Base-by-base conservation (phyloP, 1,139 yeast genomes). In the Hansenula anomala region DNA sequence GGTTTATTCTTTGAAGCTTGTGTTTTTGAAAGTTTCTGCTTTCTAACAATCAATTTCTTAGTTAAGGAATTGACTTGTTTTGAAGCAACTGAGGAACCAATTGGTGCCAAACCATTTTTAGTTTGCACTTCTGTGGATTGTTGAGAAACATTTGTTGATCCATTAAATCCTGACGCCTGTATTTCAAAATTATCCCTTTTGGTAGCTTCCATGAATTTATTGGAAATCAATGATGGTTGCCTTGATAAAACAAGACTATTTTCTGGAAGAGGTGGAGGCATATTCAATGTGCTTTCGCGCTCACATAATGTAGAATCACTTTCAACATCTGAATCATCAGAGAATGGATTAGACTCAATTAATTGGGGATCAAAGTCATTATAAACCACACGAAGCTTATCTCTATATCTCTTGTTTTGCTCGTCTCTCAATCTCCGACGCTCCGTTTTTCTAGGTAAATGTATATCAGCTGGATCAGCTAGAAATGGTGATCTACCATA, bases 91-190 rank as follows among this genome's bases (percentile, higher is more conserved):
- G 76, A 79, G 3, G 90, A 80, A 16, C 71, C 71, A 23, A 75
- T 68, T 4, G 88, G 87, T 1, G 85, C 89, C 37, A 83, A 64
- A 0, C 92, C 92, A 56, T 82, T 83, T 6, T 82, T 83, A 8
- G 52, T 46, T 24, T 40, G 42, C 16, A 42, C 37, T 27, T 53
- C 57, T 4, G 55, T 44, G 11, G 51, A 44, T 36, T 47, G 46
- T 55, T 61, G 46, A 37, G 78, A 66, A 3, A 71, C 64, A 40
- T 58, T 59, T 4, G 81, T 78, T 3, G 85, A 81, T 29, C 82
- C 82, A 48, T 78, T 77, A 47, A 79, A 80, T 1, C 95, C 95
- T 3, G 94, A 83, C 3, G 95, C 96, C 25, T 81, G 81, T 32
- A 83, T 80, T 48, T 85, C 95, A 44, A 66, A 72, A 46, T 70